phyloP scores from a whole-genome alignment of 495 filamentous ascomycete species.

The Apiosordaria backusii region DNA sequence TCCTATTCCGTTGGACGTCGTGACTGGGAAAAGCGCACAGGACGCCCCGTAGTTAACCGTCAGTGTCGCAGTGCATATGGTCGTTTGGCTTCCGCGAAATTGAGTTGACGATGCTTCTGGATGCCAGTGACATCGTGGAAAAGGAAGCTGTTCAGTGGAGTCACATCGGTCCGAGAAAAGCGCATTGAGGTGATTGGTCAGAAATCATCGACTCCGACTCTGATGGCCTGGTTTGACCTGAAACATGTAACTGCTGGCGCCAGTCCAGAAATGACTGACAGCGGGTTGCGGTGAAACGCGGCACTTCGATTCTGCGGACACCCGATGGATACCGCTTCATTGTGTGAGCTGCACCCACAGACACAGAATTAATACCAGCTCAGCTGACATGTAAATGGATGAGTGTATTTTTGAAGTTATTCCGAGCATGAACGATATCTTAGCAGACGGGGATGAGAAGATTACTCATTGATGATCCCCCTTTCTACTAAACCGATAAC shows the following conservation, averaged over 20 bases:
- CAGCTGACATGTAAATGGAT: neutral
- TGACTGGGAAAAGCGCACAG: conserved; percentile 2
- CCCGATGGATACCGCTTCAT: neutral
- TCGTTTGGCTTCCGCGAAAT: neutral
- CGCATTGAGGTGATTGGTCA: conserved; percentile 7
- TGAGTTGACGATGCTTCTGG: conserved; percentile 3
- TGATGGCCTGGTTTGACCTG: conserved; percentile 13
- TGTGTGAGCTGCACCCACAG: neutral
- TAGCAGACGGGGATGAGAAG: neutral
- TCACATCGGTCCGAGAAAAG: conserved; percentile 4
- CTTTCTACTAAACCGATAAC: neutral
- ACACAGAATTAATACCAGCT: neutral
- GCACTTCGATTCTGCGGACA: conserved; percentile 2
- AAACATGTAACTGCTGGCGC: conserved; percentile 22
- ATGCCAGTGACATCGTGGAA: neutral
- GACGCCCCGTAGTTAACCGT: neutral
- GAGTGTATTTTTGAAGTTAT: neutral
- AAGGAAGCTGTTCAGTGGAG: neutral
- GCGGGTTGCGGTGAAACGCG: conserved; percentile 11
- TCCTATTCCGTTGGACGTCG: neutral
- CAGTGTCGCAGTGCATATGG: conserved; percentile 5
- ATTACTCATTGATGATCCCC: neutral
- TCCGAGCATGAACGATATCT: neutral
- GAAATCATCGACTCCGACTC: neutral
- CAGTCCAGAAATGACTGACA: conserved; percentile 5